These are phyloP conservation scores for Candida taoyuanica DNA, from an alignment of 805 yeast species.

Conservation along the genomic window DNA sequence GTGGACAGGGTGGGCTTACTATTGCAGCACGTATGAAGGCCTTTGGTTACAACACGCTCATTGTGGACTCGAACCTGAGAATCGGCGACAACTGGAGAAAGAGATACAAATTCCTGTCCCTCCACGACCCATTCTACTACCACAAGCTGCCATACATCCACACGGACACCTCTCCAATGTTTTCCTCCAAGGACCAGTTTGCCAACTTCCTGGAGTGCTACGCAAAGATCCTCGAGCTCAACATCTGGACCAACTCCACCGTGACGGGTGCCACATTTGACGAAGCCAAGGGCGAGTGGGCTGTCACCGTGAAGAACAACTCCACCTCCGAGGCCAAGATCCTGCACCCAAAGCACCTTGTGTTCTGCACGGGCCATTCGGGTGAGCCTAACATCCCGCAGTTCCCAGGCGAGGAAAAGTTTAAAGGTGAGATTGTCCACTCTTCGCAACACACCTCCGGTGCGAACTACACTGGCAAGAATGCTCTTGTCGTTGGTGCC, in stretches of 20 bases:
- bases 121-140: constrained; percentile 43
- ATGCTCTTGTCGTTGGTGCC: constrained; percentile 41
- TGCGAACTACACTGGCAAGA: constrained; percentile 36
- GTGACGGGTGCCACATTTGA: constrained; percentile 32
- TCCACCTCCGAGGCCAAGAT: constrained; percentile 24
- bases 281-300: constrained; percentile 30
- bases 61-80: constrained; percentile 34
- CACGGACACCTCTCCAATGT: constrained; percentile 39
- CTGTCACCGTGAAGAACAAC: constrained; percentile 29
- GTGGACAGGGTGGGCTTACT: constrained; percentile 43
- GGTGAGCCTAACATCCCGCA: constrained; percentile 42
- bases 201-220: constrained; percentile 41
- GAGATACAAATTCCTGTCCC: constrained; percentile 39
- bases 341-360: constrained; percentile 34
- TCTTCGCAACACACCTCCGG: constrained; percentile 41
- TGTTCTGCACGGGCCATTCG: constrained; percentile 43
- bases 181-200: constrained; percentile 40
- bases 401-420: constrained; percentile 34
- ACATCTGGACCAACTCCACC: constrained; percentile 32
- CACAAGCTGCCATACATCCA: constrained; percentile 38
- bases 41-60: constrained; percentile 37
- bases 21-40: constrained; percentile 39
- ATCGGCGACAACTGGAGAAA: constrained; percentile 46
- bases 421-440: constrained; percentile 37
- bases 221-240: constrained; percentile 37